A percentile compares a stretch with the other conserved stretches of the same genome.
These are phyloP conservation scores for Podila clonocystis DNA, from an alignment of 192 early-diverging fungal genomes.

Conservation along the genomic window DNA sequence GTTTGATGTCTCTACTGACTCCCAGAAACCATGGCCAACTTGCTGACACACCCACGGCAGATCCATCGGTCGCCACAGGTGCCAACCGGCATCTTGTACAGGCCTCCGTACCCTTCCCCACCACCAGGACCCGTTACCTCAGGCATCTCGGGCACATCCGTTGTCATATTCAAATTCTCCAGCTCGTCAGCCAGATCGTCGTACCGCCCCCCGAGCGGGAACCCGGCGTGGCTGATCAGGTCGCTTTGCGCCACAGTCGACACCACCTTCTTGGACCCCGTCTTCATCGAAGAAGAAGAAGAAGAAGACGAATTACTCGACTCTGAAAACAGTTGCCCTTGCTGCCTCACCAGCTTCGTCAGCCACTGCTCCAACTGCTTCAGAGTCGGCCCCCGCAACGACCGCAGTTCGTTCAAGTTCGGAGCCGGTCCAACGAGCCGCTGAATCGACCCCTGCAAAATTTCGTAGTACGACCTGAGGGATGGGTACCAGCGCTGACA, in stretches of 20 bases:
- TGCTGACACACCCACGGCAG: conserved; percentile 46
- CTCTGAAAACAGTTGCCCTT: conserved; percentile 13
- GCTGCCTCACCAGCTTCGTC: conserved; percentile 4
- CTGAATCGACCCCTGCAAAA: conserved; percentile 13
- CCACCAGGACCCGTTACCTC: conserved; percentile 49
- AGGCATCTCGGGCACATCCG: conserved; percentile 3
- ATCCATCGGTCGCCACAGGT: conserved; percentile 49
- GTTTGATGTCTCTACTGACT: background rate
- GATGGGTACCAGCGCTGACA: conserved; percentile 43
- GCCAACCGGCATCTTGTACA: conserved; percentile 49
- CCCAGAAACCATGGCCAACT: conserved; percentile 21
- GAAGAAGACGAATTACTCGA: too few relatives aligned
- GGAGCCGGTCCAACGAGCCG: conserved; percentile 19
- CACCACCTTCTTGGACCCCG: background rate
- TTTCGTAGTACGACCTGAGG: conserved; percentile 28
- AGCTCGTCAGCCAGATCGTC: background rate
- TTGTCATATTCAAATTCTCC: background rate
- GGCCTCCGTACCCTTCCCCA: conserved; percentile 42
- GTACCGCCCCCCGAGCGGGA: background rate
- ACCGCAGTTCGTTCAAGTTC: conserved; percentile 18
- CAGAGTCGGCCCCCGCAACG: conserved; percentile 27
- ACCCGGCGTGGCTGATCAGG: conserved; percentile 9
- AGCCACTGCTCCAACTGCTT: conserved; percentile 42
- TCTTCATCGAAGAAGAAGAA: background rate
- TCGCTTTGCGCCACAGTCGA: conserved; percentile 12